phyloP scores from a whole-genome alignment of 768 basidiomycete genomes.

The Galerina marginata region DNA sequence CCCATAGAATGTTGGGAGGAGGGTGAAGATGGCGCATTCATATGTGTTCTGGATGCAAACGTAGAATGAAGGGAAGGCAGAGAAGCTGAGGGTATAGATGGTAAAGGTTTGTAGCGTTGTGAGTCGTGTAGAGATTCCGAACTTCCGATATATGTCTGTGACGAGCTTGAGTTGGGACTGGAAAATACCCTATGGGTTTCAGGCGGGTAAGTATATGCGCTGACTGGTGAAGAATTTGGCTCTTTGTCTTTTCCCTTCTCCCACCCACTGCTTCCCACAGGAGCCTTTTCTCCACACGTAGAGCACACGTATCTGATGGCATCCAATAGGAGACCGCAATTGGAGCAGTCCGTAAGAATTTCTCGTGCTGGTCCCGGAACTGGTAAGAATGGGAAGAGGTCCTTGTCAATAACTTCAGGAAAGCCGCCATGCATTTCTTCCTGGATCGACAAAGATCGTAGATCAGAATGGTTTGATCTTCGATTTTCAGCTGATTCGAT shows the following conservation, averaged over 20 bases:
- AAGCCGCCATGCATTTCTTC: slow-evolving; percentile 30
- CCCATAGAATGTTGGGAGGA: slow-evolving; percentile 44
- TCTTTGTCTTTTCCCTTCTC: slow-evolving; percentile 64
- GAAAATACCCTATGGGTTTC: slow-evolving; percentile 32
- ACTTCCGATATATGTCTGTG: slow-evolving; percentile 43
- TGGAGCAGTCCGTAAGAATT: slow-evolving; percentile 80
- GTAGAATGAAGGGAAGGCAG: slow-evolving; percentile 37
- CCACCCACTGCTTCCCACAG: slow-evolving; percentile 34
- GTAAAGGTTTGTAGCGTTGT: slow-evolving; percentile 49
- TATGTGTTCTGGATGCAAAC: slow-evolving; percentile 23
- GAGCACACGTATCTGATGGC: slow-evolving; percentile 91
- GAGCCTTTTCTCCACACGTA: slow-evolving; percentile 81
- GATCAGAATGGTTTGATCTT: slow-evolving; percentile 26
- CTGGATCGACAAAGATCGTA: slow-evolving; percentile 31
- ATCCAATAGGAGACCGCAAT: slow-evolving; percentile 76
- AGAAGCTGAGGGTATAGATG: slow-evolving; percentile 31
- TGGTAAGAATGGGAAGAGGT: slow-evolving; percentile 58
- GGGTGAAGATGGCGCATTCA: slow-evolving; percentile 21
- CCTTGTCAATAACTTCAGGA: slow-evolving; percentile 38
- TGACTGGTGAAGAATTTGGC: slow-evolving; percentile 36
- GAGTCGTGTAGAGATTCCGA: slow-evolving; percentile 31
- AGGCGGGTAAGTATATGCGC: slow-evolving; percentile 42
- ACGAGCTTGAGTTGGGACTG: slow-evolving; percentile 37
- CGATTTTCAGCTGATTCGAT: slow-evolving; percentile 35
- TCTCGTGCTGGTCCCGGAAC: slow-evolving; percentile 58